A percentile compares a stretch with the other conserved stretches of the same genome.
Conservation (phyloP, 1,284 basidiomycete species). For the Coniophora puteana region DNA sequence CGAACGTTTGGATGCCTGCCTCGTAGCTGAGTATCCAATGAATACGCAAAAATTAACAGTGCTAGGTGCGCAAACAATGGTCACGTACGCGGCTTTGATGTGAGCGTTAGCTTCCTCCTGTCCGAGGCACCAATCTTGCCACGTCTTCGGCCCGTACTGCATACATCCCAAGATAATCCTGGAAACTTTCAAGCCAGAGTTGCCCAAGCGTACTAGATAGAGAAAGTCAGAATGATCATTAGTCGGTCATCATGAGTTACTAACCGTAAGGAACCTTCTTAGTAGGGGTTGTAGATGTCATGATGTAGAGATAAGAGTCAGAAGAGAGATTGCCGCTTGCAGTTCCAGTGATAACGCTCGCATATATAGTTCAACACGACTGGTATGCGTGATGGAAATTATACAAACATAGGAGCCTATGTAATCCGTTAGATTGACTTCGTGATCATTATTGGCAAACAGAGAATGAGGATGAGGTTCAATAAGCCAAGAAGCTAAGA, state of each 20-base stretch:
- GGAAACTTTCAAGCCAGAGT: slow-evolving; percentile 49
- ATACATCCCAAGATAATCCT: slow-evolving; percentile 45
- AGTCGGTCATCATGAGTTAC: slow-evolving; percentile 2
- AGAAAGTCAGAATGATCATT: background rate
- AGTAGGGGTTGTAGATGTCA: slow-evolving; percentile 15
- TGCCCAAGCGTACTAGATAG: slow-evolving; percentile 40
- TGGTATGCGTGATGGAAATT: no score
- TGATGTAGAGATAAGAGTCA: no score
- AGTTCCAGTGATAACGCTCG: no score
- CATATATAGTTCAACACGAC: no score
- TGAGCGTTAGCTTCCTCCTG: slow-evolving; percentile 57
- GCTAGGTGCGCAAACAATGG: background rate
- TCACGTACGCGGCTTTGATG: slow-evolving; percentile 48
- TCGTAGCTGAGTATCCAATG: slow-evolving; percentile 39
- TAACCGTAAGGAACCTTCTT: slow-evolving; percentile 28
- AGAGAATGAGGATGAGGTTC: no score
- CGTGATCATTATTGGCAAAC: no score
- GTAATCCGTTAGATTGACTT: no score
- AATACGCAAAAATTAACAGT: slow-evolving; percentile 3
- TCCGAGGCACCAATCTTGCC: slow-evolving; percentile 52
- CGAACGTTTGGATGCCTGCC: slow-evolving; percentile 66
- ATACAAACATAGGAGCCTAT: no score
- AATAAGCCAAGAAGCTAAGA: no score
- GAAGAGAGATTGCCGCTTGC: no score
- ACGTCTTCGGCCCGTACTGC: slow-evolving; percentile 44